Evolutionary conservation across 495 filamentous ascomycete genomes (phyloP), one percentile per base, ranked within the genome.

Genomic region (Penicillium bovifimosum): DNA sequence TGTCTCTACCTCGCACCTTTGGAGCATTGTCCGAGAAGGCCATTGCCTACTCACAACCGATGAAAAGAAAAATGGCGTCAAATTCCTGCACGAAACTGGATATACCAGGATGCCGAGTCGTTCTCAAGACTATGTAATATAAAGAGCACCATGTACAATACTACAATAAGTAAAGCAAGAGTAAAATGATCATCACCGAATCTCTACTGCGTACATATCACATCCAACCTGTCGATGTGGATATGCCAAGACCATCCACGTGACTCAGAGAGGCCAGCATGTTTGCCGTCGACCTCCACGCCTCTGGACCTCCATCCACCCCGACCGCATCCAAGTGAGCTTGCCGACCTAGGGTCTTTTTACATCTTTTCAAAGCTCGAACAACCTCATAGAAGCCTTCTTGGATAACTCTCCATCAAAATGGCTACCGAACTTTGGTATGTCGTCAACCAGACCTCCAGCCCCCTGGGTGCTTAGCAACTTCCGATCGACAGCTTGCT

Each of bases 381-480:
- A 47, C 24, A 28, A 54, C 52, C 14, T n/a, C 26, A 48, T 31
- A 51, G 59, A 34, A 52, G 35, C 38, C 54, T 56, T 17, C 18
- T 31, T 36, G 53, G 47, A 48, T 50, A 42, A 38, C 26, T 50
- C 26, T 52, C 62, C 50, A 54, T 62, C 73, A 80, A 67, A 65
- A 85, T 85, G 82, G 69, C 77, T 57, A 70, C 83, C 43, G 83
- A 86, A 72, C 76, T 81, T 61, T 86, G 83, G 83, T 86, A 75
- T 72, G 83, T 75, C 60, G 59, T 58, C 55, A 56, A 60, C 56
- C 38, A 49, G 39, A 50, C 63, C 55, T 61, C 66, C 11, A 7
- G 70, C 70, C 62, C 63, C 67, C 61, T 55, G 45, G 58, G 52
- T 57, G 48, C 52, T 59, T 47, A 46, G 60, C 51, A 62, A 55